phyloP scores from a whole-genome alignment of 2,329 filamentous ascomycete species.

The Laburnicola sp. region DNA sequence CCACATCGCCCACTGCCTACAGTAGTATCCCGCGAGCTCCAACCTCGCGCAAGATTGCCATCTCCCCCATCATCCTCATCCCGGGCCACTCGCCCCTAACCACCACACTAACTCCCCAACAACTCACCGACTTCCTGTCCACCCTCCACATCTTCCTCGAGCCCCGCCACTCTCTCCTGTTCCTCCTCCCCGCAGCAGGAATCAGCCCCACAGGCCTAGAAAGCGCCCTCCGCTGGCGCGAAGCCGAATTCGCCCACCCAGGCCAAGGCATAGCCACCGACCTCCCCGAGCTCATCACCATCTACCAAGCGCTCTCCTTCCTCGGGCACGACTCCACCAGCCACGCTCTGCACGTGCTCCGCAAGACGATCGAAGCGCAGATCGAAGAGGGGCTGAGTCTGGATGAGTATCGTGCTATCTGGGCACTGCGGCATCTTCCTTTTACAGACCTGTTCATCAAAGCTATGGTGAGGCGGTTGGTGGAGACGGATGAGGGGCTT shows the following conservation, averaged over 20 bases:
- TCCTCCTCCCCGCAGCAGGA: constrained; percentile 12
- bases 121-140: constrained; percentile 11
- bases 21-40: not conserved
- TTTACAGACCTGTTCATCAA: constrained; percentile 15
- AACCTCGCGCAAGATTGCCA: not conserved
- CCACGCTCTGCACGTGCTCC: not conserved
- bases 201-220: constrained; percentile 14
- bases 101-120: constrained; percentile 10
- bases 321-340: constrained; percentile 1
- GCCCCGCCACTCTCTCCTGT: constrained; percentile 8
- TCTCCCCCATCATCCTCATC: constrained; percentile 11
- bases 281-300: not conserved
- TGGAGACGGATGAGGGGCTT: not conserved
- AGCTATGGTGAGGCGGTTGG: constrained; percentile 8
- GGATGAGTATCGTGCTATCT: constrained; percentile 6
- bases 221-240: constrained; percentile 12
- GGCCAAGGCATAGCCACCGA: not conserved
- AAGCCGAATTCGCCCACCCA: not conserved
- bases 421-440: constrained; percentile 10
- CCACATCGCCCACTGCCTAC: not conserved
- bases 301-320: constrained; percentile 13
- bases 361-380: not conserved
- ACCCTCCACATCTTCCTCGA: constrained; percentile 15
- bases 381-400: not conserved
- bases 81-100: constrained; percentile 8